Evolutionary conservation across 2,329 filamentous ascomycete species (phyloP).

Genomic region (Monascus ruber): DNA sequence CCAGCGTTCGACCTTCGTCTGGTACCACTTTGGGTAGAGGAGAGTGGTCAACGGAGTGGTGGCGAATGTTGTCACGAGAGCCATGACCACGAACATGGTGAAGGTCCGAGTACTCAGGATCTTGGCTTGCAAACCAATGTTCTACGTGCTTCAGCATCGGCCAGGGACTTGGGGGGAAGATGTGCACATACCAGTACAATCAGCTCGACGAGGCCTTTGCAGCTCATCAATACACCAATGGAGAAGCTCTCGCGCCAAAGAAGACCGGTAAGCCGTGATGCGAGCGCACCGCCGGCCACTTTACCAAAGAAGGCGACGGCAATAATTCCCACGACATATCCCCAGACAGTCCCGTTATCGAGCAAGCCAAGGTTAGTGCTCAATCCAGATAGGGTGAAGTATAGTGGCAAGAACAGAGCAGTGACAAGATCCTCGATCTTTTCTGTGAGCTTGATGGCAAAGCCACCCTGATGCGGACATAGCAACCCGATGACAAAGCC

Average conservation of each 20-base stretch:
- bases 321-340: conserved; percentile 75
- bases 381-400: conserved; percentile 84
- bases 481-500: conserved; percentile 84
- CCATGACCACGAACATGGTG: conserved; percentile 93
- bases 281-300: conserved; percentile 68
- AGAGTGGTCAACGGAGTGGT: conserved; percentile 65
- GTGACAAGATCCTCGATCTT: conserved; percentile 89
- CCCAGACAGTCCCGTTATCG: conserved; percentile 74
- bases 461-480: conserved; percentile 78
- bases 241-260: conserved; percentile 84
- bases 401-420: conserved; percentile 74
- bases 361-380: conserved; percentile 80
- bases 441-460: conserved; percentile 81
- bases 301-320: conserved; percentile 75
- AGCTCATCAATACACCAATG: conserved; percentile 88
- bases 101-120: conserved; percentile 75
- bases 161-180: conserved; percentile 1
- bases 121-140: conserved; percentile 71
- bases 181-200: conserved; percentile 68
- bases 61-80: conserved; percentile 69
- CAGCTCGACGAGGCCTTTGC: conserved; percentile 86
- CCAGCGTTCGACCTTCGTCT: conserved; percentile 61
- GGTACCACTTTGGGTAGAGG: conserved; percentile 69
- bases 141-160: conserved; percentile 30
- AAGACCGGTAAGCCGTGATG: conserved; percentile 63